Evolutionary conservation across 768 basidiomycete genomes (phyloP), one percentile per base, ranked within the genome.

Genomic region (Boletus tomentosulus): DNA sequence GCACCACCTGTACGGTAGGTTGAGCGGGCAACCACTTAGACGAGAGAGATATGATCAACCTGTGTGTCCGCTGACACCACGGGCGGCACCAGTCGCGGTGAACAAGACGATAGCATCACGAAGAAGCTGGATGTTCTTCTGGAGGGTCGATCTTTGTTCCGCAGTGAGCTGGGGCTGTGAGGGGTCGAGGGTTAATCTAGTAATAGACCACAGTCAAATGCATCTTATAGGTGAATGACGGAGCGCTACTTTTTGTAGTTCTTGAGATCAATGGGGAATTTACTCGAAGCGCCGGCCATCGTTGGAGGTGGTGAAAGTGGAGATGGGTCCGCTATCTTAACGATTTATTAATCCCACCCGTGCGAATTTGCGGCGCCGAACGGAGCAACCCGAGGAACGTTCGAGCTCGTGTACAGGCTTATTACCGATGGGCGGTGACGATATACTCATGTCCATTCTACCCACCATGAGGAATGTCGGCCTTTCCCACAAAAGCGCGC

Each of bases 41-140:
- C 6, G n/a, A 24, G 44, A 24, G 44, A 30, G 30, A 45, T 13
- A 50, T 33, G 13, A 28, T 22, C 34, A 27, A 84, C 86, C 87
- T 62, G 88, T 92, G 70, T 93, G 92, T 33, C 92, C 92, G 60
- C 87, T 88, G 41, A 91, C 87, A 46, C 92, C 92, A 41, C 92
- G 78, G 4, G 92, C 92, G 47, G 88, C 83, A 50, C 89, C 92
- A 8, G 88, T 86, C 6, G 91, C 86, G 1, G 92, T 94, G 71
- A 93, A 94, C 44, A 89, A 73, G 25, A 94, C 84, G 58, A 94
- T 89, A 7, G 79, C 84, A 82, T 93, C 92, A 48, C 92, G 85
- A 56, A 92, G 75, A 28, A 93, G 77, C 65, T 86, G 82, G 62
- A 92, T 88, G 71, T 94, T 94, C 50, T 76, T 71, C 59, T 76